These are phyloP conservation scores for Canariomyces notabilis DNA, from an alignment of 2,329 filamentous ascomycete genomes.

Conservation along the genomic window DNA sequence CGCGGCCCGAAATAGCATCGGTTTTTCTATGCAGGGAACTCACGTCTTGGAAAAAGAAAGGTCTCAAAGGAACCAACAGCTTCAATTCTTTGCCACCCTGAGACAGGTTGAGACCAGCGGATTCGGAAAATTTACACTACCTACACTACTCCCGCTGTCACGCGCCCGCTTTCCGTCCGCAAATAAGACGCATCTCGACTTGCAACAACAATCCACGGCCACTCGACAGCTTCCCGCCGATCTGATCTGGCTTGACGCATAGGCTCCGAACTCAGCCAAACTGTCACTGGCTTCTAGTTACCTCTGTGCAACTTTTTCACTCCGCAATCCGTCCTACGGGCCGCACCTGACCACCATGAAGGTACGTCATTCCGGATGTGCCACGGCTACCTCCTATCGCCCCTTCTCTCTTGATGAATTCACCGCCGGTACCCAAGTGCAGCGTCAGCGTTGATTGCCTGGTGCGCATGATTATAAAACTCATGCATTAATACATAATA, in stretches of 20 bases:
- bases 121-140: background rate
- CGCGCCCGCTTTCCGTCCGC: constrained; percentile 3
- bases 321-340: constrained; percentile 7
- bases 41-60: too few species aligned
- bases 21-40: background rate
- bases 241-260: constrained; percentile 21
- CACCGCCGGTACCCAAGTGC: constrained; percentile 2
- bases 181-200: constrained; percentile 12
- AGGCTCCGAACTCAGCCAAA: constrained; percentile 15
- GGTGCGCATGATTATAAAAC: background rate
- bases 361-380: constrained; percentile 25
- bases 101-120: background rate
- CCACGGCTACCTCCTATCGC: constrained; percentile 8
- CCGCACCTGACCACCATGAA: constrained; percentile 25
- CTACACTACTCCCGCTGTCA: constrained; percentile 4
- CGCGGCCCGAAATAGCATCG: background rate
- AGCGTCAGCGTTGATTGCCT: constrained; percentile 9
- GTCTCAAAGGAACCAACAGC: too few species aligned
- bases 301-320: background rate
- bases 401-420: constrained; percentile 5
- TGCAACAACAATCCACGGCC: constrained; percentile 24
- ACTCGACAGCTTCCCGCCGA: too few species aligned
- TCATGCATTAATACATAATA: background rate
- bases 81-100: background rate
- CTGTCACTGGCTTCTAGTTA: constrained; percentile 8